A percentile compares a stretch with the other conserved stretches of the same genome.
Conservation (phyloP, 225 moss, liverwort and hornwort genomes). For the Bryoerythrophyllum caledonicum region DNA sequence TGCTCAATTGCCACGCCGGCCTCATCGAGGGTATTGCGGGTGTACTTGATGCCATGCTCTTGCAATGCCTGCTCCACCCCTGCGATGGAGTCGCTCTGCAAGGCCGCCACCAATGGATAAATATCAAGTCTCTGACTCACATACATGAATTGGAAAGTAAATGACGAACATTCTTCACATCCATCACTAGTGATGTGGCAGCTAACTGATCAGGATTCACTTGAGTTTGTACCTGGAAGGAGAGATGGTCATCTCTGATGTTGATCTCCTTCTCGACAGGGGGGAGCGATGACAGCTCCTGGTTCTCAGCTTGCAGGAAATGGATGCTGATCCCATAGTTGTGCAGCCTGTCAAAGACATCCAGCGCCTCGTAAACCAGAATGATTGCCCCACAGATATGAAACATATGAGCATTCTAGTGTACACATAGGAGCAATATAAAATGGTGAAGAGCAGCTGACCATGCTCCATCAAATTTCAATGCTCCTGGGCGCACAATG, state of each 20-base stretch:
- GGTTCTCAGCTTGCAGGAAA: constrained; percentile 57
- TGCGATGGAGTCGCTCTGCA: constrained; percentile 63
- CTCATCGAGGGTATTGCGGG: constrained; percentile 48
- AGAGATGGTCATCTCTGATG: constrained; percentile 74
- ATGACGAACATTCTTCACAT: no score
- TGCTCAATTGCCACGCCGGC: constrained; percentile 70
- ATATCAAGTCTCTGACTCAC: not conserved
- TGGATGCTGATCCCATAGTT: constrained; percentile 87
- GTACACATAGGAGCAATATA: no score
- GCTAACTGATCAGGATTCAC: no score
- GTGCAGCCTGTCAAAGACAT: constrained; percentile 60
- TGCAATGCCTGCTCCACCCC: constrained; percentile 61
- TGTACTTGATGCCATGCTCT: constrained; percentile 65
- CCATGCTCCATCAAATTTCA: constrained; percentile 79
- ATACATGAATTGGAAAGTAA: not conserved
- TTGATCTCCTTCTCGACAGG: constrained; percentile 62
- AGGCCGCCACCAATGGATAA: not conserved
- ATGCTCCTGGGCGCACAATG: constrained; percentile 63
- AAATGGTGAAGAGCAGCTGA: constrained; percentile 9
- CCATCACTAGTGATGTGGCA: not conserved
- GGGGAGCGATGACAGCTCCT: constrained; percentile 29
- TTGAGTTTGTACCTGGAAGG: constrained; percentile 75
- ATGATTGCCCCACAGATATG: not conserved
- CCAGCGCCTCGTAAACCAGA: not conserved
- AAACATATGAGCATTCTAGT: not conserved